Conservation (phyloP, 176 grass and related monocot genomes). For the Oryza australiensis region DNA sequence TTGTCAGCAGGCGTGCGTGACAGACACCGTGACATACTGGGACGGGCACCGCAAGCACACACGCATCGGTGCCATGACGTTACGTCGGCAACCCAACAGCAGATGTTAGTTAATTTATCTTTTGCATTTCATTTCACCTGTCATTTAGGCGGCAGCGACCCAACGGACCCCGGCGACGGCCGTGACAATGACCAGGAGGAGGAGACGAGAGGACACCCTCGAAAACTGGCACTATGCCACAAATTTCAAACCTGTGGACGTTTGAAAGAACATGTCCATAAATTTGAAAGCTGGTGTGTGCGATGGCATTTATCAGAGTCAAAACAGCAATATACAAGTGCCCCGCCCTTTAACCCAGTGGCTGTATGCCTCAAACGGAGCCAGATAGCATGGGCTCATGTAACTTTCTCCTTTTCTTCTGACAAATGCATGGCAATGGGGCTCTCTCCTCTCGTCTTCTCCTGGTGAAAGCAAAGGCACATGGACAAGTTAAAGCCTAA, state of each 20-base stretch:
- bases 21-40: not conserved
- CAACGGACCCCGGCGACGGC: not conserved
- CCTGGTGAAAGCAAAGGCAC: slow-evolving; percentile 29
- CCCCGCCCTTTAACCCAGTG: not conserved
- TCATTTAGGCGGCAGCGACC: not conserved
- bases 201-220: not conserved
- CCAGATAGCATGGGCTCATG: slow-evolving; percentile 14
- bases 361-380: not conserved
- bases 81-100: slow-evolving; percentile 19
- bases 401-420: not conserved
- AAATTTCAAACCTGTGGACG: slow-evolving; percentile 13
- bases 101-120: not conserved
- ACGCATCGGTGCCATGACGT: not conserved
- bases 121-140: not conserved
- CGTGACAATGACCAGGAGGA: slow-evolving; percentile 20
- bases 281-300: not conserved
- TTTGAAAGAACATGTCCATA: not conserved
- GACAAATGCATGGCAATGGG: not conserved
- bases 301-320: not conserved
- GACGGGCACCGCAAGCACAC: not conserved
- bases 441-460: not conserved
- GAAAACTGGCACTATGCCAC: not conserved
- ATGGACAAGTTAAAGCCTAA: slow-evolving; percentile 34
- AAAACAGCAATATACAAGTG: not conserved
- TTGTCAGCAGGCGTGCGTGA: not conserved